phyloP scores from a whole-genome alignment of 2,329 filamentous ascomycete species.

The Fusarium buxicola region DNA sequence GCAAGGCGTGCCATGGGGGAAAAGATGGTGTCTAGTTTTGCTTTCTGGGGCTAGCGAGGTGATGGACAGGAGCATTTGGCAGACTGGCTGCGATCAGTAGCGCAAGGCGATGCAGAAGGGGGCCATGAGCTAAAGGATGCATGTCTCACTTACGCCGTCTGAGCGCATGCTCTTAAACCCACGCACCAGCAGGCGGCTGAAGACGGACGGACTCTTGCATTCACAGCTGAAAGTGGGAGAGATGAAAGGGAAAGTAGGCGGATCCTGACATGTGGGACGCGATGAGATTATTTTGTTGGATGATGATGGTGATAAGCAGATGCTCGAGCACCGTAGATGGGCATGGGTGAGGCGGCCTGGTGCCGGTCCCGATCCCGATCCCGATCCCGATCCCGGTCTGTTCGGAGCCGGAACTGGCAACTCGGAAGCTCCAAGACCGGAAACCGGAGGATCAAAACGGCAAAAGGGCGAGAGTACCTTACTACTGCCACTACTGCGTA shows the following conservation, averaged over 20 bases:
- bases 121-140: slow-evolving; percentile 1
- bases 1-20: neutral
- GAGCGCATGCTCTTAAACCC: neutral
- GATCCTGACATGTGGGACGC: too few species aligned
- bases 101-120: neutral
- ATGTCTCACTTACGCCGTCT: neutral
- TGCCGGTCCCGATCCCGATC: slow-evolving; percentile 1
- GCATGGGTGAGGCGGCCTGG: neutral
- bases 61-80: neutral
- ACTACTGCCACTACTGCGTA: too few species aligned
- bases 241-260: too few species aligned
- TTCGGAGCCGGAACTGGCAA: slow-evolving; percentile 13
- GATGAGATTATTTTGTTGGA: slow-evolving; percentile 12
- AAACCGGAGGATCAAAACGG: slow-evolving; percentile 1
- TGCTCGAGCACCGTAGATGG: slow-evolving; percentile 2
- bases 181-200: neutral
- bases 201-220: neutral
- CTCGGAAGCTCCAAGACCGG: slow-evolving; percentile 13
- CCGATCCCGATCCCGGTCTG: slow-evolving; percentile 10
- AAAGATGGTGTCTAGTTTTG: neutral
- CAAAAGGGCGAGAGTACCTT: too few species aligned
- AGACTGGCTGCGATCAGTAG: neutral
- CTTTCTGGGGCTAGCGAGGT: slow-evolving; percentile 4
- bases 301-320: too few species aligned
- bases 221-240: too few species aligned